These are phyloP conservation scores for Boletus bicolor DNA, from an alignment of 768 basidiomycete genomes.

Conservation along the genomic window DNA sequence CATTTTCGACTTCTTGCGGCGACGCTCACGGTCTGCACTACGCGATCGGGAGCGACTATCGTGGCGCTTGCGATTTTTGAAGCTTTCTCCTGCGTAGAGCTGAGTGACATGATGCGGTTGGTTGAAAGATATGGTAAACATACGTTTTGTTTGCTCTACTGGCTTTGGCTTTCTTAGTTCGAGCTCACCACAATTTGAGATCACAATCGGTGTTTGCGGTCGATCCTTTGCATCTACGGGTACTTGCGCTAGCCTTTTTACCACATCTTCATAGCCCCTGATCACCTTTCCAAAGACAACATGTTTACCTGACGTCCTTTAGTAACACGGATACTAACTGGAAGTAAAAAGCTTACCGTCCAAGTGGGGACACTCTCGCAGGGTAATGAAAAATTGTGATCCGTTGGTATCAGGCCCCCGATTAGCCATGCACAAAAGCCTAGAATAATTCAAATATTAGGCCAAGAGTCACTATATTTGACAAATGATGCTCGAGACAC, in stretches of 20 bases:
- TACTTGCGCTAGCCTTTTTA: slow-evolving; percentile 56
- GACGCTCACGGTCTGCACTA: slow-evolving; percentile 28
- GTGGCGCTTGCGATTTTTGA: slow-evolving; percentile 21
- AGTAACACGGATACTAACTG: background rate
- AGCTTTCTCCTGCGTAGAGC: slow-evolving; percentile 4
- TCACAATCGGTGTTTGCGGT: slow-evolving; percentile 61
- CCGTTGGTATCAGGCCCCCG: slow-evolving; percentile 80
- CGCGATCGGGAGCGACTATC: slow-evolving; percentile 25
- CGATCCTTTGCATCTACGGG: slow-evolving; percentile 74
- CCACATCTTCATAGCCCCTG: slow-evolving; percentile 58
- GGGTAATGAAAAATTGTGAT: slow-evolving; percentile 84
- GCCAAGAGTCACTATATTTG: background rate
- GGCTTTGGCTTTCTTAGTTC: slow-evolving; percentile 49
- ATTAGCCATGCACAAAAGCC: slow-evolving; percentile 89
- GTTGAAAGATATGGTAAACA: background rate
- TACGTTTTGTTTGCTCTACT: slow-evolving; percentile 15
- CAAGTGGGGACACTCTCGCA: slow-evolving; percentile 70
- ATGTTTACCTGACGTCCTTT: slow-evolving; percentile 47
- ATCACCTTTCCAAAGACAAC: slow-evolving; percentile 56
- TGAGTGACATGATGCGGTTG: background rate
- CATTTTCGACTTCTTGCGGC: slow-evolving; percentile 28
- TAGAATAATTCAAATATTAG: slow-evolving; percentile 20
- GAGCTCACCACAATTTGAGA: slow-evolving; percentile 82
- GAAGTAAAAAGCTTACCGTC: slow-evolving; percentile 46
- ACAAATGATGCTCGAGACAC: slow-evolving; percentile 17